These are phyloP conservation scores for Solanum sejunctum DNA, from an alignment of 257 asterid species.

Conservation along the genomic window DNA sequence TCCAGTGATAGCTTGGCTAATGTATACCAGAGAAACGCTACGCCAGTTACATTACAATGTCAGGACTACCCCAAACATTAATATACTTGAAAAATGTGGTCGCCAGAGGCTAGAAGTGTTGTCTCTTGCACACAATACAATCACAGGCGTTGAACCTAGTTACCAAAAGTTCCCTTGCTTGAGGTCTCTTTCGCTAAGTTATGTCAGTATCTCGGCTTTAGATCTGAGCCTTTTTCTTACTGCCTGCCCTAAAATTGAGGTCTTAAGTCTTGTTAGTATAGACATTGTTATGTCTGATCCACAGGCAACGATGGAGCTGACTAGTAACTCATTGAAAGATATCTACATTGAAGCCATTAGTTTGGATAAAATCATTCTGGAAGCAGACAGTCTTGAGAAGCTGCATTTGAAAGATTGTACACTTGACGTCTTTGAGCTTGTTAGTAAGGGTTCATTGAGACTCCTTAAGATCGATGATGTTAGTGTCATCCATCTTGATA, in stretches of 20 bases:
- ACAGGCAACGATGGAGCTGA: slow-evolving; percentile 61
- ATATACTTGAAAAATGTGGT: slow-evolving; percentile 81
- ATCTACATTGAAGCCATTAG: slow-evolving; percentile 81
- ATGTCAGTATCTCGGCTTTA: slow-evolving; percentile 67
- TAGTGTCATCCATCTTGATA: slow-evolving; percentile 87
- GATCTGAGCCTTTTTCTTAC: slow-evolving; percentile 71
- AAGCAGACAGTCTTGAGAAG: slow-evolving; percentile 75
- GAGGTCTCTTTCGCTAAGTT: slow-evolving; percentile 54
- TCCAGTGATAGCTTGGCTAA: slow-evolving; percentile 83
- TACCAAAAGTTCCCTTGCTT: slow-evolving; percentile 71
- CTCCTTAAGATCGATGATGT: slow-evolving; percentile 76
- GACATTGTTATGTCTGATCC: slow-evolving; percentile 83
- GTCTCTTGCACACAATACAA: slow-evolving; percentile 64
- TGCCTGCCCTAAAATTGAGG: slow-evolving; percentile 59
- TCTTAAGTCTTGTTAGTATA: slow-evolving; percentile 48
- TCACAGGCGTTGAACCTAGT: slow-evolving; percentile 73
- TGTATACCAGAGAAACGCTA: slow-evolving; percentile 69
- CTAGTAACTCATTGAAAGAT: slow-evolving; percentile 61
- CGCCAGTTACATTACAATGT: slow-evolving; percentile 72
- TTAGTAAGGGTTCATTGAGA: slow-evolving; percentile 61
- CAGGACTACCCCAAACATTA: slow-evolving; percentile 63
- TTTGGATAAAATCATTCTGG: slow-evolving; percentile 73
- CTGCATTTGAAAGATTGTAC: slow-evolving; percentile 85
- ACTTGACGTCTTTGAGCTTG: slow-evolving; percentile 73
- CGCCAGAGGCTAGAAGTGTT: slow-evolving; percentile 75